A percentile compares a stretch with the other conserved stretches of the same genome.
phyloP scores from a whole-genome alignment of 176 grass and related monocot species.

The Zoysia japonica region DNA sequence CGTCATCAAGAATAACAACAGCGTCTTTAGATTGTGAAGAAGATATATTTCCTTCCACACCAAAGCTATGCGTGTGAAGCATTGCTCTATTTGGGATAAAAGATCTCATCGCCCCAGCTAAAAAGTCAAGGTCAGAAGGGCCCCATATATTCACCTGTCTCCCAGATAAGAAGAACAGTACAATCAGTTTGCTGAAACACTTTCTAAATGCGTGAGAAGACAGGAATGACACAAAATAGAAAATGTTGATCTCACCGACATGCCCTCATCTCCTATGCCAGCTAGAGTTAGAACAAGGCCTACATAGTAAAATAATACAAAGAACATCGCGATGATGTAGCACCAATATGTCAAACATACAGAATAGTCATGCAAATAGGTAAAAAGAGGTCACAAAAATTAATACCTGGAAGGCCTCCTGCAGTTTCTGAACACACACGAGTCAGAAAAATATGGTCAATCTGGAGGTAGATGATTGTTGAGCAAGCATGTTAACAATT shows the following conservation, averaged over 20 bases:
- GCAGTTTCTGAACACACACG: slow-evolving; percentile 98
- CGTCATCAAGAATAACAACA: slow-evolving; percentile 77
- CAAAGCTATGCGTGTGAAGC: slow-evolving; percentile 96
- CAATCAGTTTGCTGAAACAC: slow-evolving; percentile 22
- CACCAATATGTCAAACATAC: slow-evolving; percentile 19
- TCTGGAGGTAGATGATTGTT: slow-evolving; percentile 49
- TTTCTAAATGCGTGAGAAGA: slow-evolving; percentile 29
- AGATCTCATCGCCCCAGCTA: slow-evolving; percentile 83
- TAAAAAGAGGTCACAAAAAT: slow-evolving; percentile 11
- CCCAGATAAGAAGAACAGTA: slow-evolving; percentile 23
- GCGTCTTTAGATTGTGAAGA: slow-evolving; percentile 50
- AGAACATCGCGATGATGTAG: slow-evolving; percentile 33
- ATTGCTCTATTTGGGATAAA: slow-evolving; percentile 93
- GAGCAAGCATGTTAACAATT: slow-evolving; percentile 26
- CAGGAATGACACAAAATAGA: slow-evolving; percentile 27
- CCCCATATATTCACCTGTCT: slow-evolving; percentile 96
- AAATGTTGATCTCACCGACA: slow-evolving; percentile 69
- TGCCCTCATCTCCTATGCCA: slow-evolving; percentile 92
- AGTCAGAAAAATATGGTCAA: slow-evolving; percentile 93
- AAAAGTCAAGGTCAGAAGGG: slow-evolving; percentile 82
- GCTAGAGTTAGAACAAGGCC: slow-evolving; percentile 88
- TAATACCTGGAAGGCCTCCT: slow-evolving; percentile 92
- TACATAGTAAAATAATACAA: slow-evolving; percentile 32
- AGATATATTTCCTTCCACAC: slow-evolving; percentile 37
- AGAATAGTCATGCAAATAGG: slow-evolving; percentile 16